Evolutionary conservation across 2,329 filamentous ascomycete genomes (phyloP).

Genomic region (Fusarium sp.): DNA sequence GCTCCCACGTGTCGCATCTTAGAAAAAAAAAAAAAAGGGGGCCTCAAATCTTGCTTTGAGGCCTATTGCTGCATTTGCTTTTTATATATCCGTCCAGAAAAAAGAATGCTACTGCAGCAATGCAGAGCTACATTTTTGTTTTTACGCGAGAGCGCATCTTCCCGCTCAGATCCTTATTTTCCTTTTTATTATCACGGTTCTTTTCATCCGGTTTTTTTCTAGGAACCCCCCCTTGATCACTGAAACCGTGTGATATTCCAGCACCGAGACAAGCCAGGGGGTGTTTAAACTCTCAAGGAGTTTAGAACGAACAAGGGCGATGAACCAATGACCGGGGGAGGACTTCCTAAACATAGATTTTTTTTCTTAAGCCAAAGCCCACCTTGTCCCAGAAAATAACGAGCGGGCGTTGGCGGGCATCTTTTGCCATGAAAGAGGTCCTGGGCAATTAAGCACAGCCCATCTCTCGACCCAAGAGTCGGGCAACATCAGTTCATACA

Average conservation of each 20-base stretch:
- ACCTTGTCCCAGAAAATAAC: neutral
- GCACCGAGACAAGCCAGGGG: neutral
- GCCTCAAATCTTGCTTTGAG: slow-evolving; percentile 11
- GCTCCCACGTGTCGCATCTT: slow-evolving; percentile 28
- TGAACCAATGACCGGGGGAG: neutral
- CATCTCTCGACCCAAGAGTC: slow-evolving; percentile 26
- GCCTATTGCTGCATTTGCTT: neutral
- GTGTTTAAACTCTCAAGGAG: neutral
- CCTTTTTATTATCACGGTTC: neutral
- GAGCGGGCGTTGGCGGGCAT: neutral
- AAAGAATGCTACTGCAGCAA: neutral
- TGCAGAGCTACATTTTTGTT: neutral
- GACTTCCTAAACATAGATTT: neutral
- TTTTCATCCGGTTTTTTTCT: neutral
- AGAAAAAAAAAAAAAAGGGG: neutral
- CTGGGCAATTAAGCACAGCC: slow-evolving; percentile 30
- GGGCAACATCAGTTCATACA: slow-evolving; percentile 28
- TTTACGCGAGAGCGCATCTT: slow-evolving; percentile 9
- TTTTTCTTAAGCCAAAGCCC: neutral
- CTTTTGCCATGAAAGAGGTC: slow-evolving; percentile 1
- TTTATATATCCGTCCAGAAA: neutral
- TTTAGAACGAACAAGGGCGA: neutral
- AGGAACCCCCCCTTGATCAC: neutral
- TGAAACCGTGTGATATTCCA: neutral
- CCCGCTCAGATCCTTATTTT: slow-evolving; percentile 6